Percentiles rank a stretch among this genome's conserved stretches.
Evolutionary conservation across 371 early-diverging fungal genomes (phyloP).

Genomic region (Cladochytrium tenue): DNA sequence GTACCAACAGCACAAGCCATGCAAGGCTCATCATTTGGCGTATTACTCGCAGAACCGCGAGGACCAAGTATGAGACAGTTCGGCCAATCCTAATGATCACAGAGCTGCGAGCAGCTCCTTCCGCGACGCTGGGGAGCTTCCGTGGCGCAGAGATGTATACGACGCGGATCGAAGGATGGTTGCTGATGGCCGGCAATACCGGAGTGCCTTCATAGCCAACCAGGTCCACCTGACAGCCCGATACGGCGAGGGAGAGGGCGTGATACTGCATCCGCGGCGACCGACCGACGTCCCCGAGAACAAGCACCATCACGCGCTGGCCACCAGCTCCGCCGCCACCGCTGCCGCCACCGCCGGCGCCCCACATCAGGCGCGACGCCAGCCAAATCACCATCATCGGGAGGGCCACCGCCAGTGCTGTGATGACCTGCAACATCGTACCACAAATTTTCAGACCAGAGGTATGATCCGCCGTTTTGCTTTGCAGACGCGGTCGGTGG

Average conservation of each 20-base stretch:
- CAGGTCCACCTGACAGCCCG: constrained; percentile 74
- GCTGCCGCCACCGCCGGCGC: background rate
- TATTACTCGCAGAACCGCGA: constrained; percentile 33
- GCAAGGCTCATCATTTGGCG: constrained; percentile 47
- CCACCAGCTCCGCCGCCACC: background rate
- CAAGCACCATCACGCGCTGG: background rate
- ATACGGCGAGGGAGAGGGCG: constrained; percentile 75
- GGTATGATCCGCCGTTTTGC: background rate
- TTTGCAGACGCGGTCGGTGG: background rate
- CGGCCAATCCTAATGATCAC: background rate
- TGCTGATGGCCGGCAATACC: constrained; percentile 9
- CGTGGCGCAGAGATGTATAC: constrained; percentile 22
- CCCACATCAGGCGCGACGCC: background rate
- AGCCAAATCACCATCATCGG: background rate
- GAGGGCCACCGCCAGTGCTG: no score
- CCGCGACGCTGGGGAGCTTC: constrained; percentile 20
- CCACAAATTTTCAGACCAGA: no score
- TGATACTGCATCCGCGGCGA: constrained; percentile 96
- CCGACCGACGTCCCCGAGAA: constrained; percentile 71
- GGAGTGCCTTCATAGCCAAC: constrained; percentile 77
- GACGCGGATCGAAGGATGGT: constrained; percentile 8
- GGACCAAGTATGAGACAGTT: constrained; percentile 22
- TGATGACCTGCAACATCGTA: no score
- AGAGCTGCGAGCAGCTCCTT: background rate
- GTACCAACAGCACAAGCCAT: constrained; percentile 30